A percentile compares a stretch with the other conserved stretches of the same genome.
Evolutionary conservation across 169 alveolate species (phyloP).

Genomic region (Plasmodium adleri): DNA sequence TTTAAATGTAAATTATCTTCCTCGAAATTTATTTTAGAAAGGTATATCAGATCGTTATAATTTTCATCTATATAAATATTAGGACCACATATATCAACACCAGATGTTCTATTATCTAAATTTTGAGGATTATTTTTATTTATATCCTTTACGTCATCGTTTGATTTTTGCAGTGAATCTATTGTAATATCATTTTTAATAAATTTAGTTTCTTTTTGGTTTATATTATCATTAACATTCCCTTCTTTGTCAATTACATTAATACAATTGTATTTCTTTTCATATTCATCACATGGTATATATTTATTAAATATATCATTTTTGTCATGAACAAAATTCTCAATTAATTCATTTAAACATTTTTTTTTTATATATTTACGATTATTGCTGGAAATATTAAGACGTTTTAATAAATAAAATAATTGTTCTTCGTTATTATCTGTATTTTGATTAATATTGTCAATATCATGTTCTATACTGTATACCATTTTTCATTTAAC

Average conservation of each 20-base stretch:
- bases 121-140: not conserved
- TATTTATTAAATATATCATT: constrained; percentile 13
- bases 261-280: not conserved
- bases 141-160: not conserved
- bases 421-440: constrained; percentile 27
- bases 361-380: constrained; percentile 13
- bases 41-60: constrained; percentile 26
- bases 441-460: not conserved
- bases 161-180: not conserved
- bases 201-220: not conserved
- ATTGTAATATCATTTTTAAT: not conserved
- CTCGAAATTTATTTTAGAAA: constrained; percentile 26
- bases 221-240: not conserved
- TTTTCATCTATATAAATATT: constrained; percentile 9
- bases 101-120: not conserved
- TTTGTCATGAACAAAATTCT: constrained; percentile 10
- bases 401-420: constrained; percentile 41
- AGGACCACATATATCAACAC: not conserved
- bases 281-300: constrained; percentile 29
- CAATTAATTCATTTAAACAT: constrained; percentile 39
- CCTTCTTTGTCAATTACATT: not conserved
- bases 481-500: constrained; percentile 3
- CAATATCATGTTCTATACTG: constrained; percentile 1
- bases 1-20: constrained; percentile 43
- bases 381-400: not conserved